Base-by-base conservation (phyloP, 352 stramenopile species). In the Phytopythium montanum region DNA sequence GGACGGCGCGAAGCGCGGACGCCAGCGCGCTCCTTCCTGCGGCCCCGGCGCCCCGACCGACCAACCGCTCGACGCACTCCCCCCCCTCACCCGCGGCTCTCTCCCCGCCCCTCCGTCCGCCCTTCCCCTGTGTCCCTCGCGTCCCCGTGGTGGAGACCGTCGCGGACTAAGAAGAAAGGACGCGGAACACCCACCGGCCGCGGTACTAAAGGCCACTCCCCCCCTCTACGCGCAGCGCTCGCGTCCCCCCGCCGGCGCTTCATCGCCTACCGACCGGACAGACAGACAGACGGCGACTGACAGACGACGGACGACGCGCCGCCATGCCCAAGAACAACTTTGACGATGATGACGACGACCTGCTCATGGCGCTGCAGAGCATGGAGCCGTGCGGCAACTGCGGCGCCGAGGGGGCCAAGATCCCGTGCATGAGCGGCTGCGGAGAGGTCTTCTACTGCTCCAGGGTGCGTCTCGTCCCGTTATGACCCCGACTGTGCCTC, bases 361-460 rank as follows among this genome's bases (percentile, higher is more conserved):
- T 95, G 59, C 68, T 95, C 45, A 83, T 91, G 81, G 85, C 85
- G 62, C 71, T 95, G 38, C 81, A 91, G 71, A 92, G 74, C 64
- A 92, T 88, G 76, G 85, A 95, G 73, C 85, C 85, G 12, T 95
- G 85, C 54, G 85, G 76, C 21, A 95, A 95, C 62, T 95, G 85
- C 49, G 85, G 85, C 29, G 76, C 73, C 3, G 78, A 91, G 18
- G 85, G 85, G 48, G 85, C 85, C 57, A 93, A 89, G 66, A 89
- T 93, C 54, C 85, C 85, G 46, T 95, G 85, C 56, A 93, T 92
- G 85, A 93, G 83, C 61, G 85, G 85, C 44, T 95, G 85, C 48
- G 75, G 75, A 13, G 83, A 92, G 55, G 83, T 95, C n/a, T 95
- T 90, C 61, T 95, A 95, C 66, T 95, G 85, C 67, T 95, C 85